Conservation (phyloP, 345 rosid species). For the Arabis hirsuta region DNA sequence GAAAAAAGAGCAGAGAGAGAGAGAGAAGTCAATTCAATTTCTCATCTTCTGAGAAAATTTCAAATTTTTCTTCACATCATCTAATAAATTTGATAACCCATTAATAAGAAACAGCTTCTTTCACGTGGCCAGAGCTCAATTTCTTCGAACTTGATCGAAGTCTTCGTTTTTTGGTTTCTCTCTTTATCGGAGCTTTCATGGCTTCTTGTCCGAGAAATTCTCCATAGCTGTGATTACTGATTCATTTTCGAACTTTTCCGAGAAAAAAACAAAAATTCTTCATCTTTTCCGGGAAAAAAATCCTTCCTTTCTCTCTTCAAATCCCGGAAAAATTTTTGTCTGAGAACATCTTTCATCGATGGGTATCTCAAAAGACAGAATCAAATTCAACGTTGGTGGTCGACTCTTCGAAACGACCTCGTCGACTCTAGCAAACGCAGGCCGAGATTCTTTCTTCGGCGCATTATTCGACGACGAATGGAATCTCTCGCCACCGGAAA, state of each 20-base stretch:
- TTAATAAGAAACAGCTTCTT: slow-evolving; percentile 42
- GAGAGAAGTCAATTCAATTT: slow-evolving; percentile 34
- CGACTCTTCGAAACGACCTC: slow-evolving; percentile 88
- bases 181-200: slow-evolving; percentile 12
- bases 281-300: slow-evolving; percentile 27
- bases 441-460: slow-evolving; percentile 87
- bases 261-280: slow-evolving; percentile 19
- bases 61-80: slow-evolving; percentile 39
- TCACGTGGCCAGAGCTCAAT: slow-evolving; percentile 54
- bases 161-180: slow-evolving; percentile 11
- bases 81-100: slow-evolving; percentile 45
- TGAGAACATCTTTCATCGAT: slow-evolving; percentile 43
- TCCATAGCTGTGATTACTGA: slow-evolving; percentile 22
- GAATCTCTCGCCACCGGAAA: slow-evolving; percentile 48
- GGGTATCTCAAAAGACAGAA: slow-evolving; percentile 73
- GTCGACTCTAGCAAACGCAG: slow-evolving; percentile 91
- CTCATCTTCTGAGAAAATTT: slow-evolving; percentile 39
- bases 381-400: slow-evolving; percentile 92
- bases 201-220: slow-evolving; percentile 5
- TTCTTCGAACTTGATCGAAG: slow-evolving; percentile 34
- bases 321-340: slow-evolving; percentile 29
- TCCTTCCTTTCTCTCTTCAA: slow-evolving; percentile 9
- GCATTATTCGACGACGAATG: slow-evolving; percentile 82
- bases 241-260: slow-evolving; percentile 9
- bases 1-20: slow-evolving; percentile 15